Evolutionary conservation across 2,329 filamentous ascomycete species (phyloP).

Genomic region (Aspergillus fischeri): DNA sequence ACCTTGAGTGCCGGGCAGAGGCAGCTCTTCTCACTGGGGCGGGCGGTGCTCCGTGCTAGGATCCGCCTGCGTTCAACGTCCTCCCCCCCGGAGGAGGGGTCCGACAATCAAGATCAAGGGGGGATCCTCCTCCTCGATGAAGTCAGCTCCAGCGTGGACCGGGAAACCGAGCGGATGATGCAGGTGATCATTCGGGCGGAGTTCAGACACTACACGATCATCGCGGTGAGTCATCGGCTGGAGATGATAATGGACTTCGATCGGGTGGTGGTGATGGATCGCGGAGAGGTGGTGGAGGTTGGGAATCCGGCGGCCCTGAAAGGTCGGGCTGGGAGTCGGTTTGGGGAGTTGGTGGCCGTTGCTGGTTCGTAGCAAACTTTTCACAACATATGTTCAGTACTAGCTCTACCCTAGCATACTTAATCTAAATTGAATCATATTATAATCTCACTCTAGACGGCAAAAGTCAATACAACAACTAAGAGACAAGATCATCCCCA

Average conservation of each 20-base stretch:
- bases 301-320: slow-evolving; percentile 7
- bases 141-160: slow-evolving; percentile 20
- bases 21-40: slow-evolving; percentile 68
- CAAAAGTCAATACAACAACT: background rate
- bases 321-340: background rate
- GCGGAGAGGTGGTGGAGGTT: slow-evolving; percentile 15
- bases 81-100: background rate
- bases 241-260: slow-evolving; percentile 27
- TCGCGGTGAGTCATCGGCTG: slow-evolving; percentile 27
- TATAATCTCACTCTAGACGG: background rate
- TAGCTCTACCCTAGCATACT: background rate
- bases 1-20: slow-evolving; percentile 53
- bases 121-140: slow-evolving; percentile 23
- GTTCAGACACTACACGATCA: slow-evolving; percentile 24
- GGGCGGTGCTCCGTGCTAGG: slow-evolving; percentile 50
- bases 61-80: background rate
- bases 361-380: background rate
- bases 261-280: slow-evolving; percentile 23
- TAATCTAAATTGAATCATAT: background rate
- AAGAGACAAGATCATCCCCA: background rate
- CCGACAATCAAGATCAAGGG: background rate
- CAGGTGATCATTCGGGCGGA: slow-evolving; percentile 22
- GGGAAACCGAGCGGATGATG: slow-evolving; percentile 15
- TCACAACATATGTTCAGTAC: background rate
- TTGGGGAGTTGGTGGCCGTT: slow-evolving; percentile 5